Evolutionary conservation across 2,329 filamentous ascomycete species (phyloP).

Genomic region (Emydomyces testavorans): DNA sequence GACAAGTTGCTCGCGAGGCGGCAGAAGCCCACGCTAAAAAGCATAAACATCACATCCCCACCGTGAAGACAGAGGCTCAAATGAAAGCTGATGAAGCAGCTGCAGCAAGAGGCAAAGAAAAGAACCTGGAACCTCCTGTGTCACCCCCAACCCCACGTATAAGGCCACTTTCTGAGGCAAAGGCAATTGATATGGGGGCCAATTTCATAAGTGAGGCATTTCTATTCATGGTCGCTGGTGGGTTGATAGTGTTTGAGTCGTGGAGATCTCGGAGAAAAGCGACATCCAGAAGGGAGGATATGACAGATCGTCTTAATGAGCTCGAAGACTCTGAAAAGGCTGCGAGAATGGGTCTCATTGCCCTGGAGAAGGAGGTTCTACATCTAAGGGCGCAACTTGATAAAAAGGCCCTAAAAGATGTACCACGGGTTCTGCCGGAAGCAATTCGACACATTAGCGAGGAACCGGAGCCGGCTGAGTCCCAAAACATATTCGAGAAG

Average conservation of each 20-base stretch:
- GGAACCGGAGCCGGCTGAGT: conserved; percentile 21
- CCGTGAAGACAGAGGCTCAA: conserved; percentile 52
- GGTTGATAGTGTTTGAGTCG: conserved; percentile 51
- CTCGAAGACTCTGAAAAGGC: conserved; percentile 42
- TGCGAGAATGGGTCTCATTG: conserved; percentile 31
- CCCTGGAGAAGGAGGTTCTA: conserved; percentile 38
- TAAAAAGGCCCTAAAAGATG: conserved; percentile 20
- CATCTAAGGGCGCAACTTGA: conserved; percentile 31
- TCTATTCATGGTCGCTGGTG: conserved; percentile 52
- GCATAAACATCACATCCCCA: conserved; percentile 43
- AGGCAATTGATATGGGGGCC: conserved; percentile 57
- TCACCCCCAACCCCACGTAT: conserved; percentile 44
- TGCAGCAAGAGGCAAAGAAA: conserved; percentile 34
- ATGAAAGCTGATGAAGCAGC: conserved; percentile 46
- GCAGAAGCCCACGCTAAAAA: conserved; percentile 45
- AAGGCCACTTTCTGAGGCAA: conserved; percentile 52
- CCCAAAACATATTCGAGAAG: conserved; percentile 5
- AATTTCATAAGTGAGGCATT: conserved; percentile 59
- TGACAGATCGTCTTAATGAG: conserved; percentile 48
- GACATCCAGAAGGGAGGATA: conserved; percentile 47
- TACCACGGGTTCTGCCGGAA: conserved; percentile 30
- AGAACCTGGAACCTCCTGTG: conserved; percentile 38
- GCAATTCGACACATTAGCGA: conserved; percentile 31
- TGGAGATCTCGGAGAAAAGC: conserved; percentile 52
- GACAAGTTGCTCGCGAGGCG: conserved; percentile 38